phyloP scores from a whole-genome alignment of 805 yeast species.

The Priceomyces carsonii region DNA sequence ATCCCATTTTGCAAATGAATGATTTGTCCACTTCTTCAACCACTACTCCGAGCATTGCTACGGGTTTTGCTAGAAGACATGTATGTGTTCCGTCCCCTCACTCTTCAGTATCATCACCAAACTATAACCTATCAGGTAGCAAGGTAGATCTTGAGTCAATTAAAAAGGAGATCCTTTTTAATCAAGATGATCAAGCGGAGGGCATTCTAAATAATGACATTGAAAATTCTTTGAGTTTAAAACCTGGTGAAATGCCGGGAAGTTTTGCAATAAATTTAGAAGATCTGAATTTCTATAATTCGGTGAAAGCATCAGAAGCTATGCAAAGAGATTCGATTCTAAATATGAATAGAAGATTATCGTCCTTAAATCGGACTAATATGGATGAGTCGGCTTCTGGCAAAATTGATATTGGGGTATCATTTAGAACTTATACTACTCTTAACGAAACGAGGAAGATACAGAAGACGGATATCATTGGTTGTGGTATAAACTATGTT shows the following conservation, averaged over 20 bases:
- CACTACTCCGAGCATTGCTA: slow-evolving; percentile 29
- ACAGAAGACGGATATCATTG: slow-evolving; percentile 57
- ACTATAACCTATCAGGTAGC: slow-evolving; percentile 6
- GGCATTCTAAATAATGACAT: slow-evolving; percentile 18
- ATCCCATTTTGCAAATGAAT: slow-evolving; percentile 32
- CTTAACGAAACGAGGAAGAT: slow-evolving; percentile 13
- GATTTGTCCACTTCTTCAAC: slow-evolving; percentile 36
- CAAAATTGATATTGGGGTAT: slow-evolving; percentile 35
- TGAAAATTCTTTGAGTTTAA: slow-evolving; percentile 26
- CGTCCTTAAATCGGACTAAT: slow-evolving; percentile 28
- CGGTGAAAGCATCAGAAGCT: slow-evolving; percentile 32
- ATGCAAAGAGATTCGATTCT: slow-evolving; percentile 29
- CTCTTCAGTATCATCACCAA: slow-evolving; percentile 5
- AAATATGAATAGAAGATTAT: slow-evolving; percentile 37
- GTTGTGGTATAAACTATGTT: slow-evolving; percentile 78
- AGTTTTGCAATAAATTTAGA: slow-evolving; percentile 43
- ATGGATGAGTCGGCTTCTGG: slow-evolving; percentile 31
- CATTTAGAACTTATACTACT: slow-evolving; percentile 28
- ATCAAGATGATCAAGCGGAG: slow-evolving; percentile 16
- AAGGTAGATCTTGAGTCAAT: slow-evolving; percentile 31
- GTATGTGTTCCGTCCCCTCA: slow-evolving; percentile 20
- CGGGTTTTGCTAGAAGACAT: slow-evolving; percentile 34
- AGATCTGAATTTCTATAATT: slow-evolving; percentile 39
- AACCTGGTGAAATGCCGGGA: slow-evolving; percentile 43
- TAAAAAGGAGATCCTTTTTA: slow-evolving; percentile 25